Percentiles rank a stretch among this genome's conserved stretches.
phyloP scores from a whole-genome alignment of 306 rosid species.

The Dryas drummondii region DNA sequence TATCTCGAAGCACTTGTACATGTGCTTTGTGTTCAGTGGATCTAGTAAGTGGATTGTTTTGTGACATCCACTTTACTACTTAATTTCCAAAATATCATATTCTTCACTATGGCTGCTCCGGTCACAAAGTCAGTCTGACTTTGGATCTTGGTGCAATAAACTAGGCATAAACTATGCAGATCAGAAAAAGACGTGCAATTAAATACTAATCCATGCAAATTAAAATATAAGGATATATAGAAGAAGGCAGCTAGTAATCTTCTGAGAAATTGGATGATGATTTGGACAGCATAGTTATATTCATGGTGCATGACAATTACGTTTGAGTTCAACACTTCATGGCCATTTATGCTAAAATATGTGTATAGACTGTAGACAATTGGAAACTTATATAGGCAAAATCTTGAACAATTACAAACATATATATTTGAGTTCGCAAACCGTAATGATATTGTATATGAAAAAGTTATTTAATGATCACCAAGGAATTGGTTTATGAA shows the following conservation, averaged over 20 bases:
- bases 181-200: no score
- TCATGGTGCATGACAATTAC: not conserved
- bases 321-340: not conserved
- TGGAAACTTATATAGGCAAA: not conserved
- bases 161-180: no score
- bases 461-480: not conserved
- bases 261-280: no score
- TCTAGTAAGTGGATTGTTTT: not conserved
- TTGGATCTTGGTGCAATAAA: no score
- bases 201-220: no score
- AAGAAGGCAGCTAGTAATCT: no score
- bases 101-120: no score
- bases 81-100: no score
- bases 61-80: not conserved
- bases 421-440: not conserved
- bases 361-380: not conserved
- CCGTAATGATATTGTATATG: not conserved
- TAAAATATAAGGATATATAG: no score
- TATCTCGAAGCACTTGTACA: not conserved
- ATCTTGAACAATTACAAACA: not conserved
- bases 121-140: no score
- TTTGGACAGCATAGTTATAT: no score
- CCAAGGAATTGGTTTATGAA: not conserved
- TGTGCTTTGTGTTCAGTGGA: not conserved
- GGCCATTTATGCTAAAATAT: not conserved